Conservation (phyloP, 768 basidiomycete genomes). For the Pleurotus cornucopiae region DNA sequence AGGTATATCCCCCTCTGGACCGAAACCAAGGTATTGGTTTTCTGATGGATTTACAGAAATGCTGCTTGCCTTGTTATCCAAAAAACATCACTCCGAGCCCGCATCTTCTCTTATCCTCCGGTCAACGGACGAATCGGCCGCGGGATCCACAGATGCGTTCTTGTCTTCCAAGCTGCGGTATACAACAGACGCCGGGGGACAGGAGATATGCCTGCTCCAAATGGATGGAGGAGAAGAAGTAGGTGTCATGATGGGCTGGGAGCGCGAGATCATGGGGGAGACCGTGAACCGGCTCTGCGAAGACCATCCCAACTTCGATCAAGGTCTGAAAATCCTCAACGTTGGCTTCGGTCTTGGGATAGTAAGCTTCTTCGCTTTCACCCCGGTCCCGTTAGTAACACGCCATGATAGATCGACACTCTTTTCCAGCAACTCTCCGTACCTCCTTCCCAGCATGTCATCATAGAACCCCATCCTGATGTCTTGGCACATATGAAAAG, state of each 20-base stretch:
- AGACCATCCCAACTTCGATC: slow-evolving; percentile 38
- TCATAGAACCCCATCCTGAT: slow-evolving; percentile 92
- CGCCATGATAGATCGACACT: slow-evolving; percentile 63
- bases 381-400: neutral
- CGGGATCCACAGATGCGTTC: slow-evolving; percentile 64
- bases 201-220: slow-evolving; percentile 75
- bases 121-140: slow-evolving; percentile 49
- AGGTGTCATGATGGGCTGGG: slow-evolving; percentile 99
- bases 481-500: slow-evolving; percentile 80
- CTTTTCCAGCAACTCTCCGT: slow-evolving; percentile 66
- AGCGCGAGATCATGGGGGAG: slow-evolving; percentile 77
- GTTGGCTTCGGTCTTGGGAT: slow-evolving; percentile 95
- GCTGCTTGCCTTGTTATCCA: slow-evolving; percentile 59
- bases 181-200: slow-evolving; percentile 64
- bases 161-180: slow-evolving; percentile 68
- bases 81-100: slow-evolving; percentile 31
- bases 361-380: slow-evolving; percentile 36
- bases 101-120: slow-evolving; percentile 38
- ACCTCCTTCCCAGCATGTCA: slow-evolving; percentile 71
- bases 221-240: slow-evolving; percentile 69
- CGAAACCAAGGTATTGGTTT: neutral
- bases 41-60: slow-evolving; percentile 45
- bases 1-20: slow-evolving; percentile 43
- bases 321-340: slow-evolving; percentile 71
- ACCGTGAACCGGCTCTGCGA: slow-evolving; percentile 67